Evolutionary conservation across 179 eudicot species (phyloP).

Genomic region (Silene vulgaris): DNA sequence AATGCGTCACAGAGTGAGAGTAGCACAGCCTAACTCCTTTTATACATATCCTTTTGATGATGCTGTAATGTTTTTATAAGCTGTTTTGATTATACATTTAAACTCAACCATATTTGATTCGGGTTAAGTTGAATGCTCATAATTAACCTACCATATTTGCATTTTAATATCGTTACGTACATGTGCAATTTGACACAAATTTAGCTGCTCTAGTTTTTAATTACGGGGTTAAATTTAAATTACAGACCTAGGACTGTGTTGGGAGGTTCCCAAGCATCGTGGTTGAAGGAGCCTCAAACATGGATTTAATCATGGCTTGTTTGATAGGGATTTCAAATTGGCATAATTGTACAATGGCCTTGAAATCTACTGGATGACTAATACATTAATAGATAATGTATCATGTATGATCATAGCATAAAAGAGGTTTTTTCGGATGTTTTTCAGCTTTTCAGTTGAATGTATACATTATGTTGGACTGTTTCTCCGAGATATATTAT

Average conservation of each 20-base stretch:
- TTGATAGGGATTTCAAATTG: not conserved
- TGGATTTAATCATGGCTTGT: not conserved
- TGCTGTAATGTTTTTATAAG: too few species aligned
- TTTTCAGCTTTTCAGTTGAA: not conserved
- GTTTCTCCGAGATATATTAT: not conserved
- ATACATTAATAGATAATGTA: not conserved
- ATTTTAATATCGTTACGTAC: conserved; percentile 2
- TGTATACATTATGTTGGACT: not conserved
- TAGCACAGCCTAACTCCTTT: too few species aligned
- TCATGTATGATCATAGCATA: too few species aligned
- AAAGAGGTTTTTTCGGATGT: too few species aligned
- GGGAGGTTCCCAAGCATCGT: not conserved
- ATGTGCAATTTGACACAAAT: not conserved
- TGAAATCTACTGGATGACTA: not conserved
- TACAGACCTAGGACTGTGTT: too few species aligned
- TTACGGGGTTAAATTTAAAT: not conserved
- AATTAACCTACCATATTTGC: not conserved
- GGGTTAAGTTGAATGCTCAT: conserved; percentile 8
- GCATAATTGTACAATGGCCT: not conserved
- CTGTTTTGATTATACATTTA: not conserved
- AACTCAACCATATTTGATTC: not conserved
- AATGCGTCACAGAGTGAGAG: too few species aligned
- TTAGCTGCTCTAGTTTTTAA: not conserved
- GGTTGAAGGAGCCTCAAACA: conserved; percentile 4
- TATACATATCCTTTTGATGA: too few species aligned